These are phyloP conservation scores for Fusarium mangiferae DNA, from an alignment of 2,329 filamentous ascomycete species.

Conservation along the genomic window DNA sequence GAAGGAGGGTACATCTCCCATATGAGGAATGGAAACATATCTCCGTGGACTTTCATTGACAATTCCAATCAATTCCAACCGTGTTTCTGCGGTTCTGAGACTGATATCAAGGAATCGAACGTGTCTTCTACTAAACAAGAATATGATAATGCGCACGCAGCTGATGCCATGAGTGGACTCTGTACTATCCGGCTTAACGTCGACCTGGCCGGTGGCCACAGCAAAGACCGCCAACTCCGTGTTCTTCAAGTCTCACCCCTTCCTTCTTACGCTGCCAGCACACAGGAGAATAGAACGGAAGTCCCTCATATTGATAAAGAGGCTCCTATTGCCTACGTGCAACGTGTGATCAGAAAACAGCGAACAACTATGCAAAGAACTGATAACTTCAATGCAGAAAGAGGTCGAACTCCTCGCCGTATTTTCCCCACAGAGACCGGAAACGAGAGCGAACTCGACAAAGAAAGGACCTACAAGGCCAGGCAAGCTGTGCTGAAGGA, in stretches of 20 bases:
- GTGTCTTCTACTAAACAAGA: not conserved
- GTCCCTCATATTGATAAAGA: not conserved
- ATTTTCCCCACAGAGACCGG: not conserved
- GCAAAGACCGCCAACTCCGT: conserved; percentile 17
- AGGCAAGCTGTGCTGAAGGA: conserved; percentile 30
- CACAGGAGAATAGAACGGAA: not conserved
- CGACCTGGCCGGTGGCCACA: not conserved
- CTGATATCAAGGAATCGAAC: not conserved
- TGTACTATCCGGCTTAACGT: conserved; percentile 21
- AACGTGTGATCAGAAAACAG: conserved; percentile 2
- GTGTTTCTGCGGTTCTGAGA: conserved; percentile 8
- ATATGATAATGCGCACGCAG: not conserved
- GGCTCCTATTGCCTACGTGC: conserved; percentile 24
- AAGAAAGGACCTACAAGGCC: conserved; percentile 1
- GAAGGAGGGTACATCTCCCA: not conserved
- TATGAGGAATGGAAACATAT: not conserved
- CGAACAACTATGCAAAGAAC: conserved; percentile 8
- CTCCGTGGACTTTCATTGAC: conserved; percentile 10
- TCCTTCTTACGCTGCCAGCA: not conserved
- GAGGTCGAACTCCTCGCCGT: not conserved
- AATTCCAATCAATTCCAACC: conserved; percentile 2
- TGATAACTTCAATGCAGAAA: not conserved
- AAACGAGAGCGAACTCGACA: not conserved
- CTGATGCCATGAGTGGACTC: not conserved
- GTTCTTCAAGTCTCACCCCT: conserved; percentile 32